phyloP scores from a whole-genome alignment of 306 rosid genomes.

The Medicago ruthenica region DNA sequence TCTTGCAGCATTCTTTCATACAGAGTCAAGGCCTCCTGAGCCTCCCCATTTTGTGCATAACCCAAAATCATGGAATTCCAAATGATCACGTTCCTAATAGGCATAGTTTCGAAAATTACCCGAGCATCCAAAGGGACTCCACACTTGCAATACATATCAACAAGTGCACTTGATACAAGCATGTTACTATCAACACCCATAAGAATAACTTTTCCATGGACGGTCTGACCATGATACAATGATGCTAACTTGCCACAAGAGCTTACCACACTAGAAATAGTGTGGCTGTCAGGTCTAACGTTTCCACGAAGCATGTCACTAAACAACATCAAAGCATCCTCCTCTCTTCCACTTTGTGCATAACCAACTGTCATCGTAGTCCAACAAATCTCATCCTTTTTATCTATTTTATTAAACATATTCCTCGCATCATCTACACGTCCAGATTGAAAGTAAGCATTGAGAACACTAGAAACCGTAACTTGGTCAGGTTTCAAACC shows the following conservation, averaged over 20 bases:
- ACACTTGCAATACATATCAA: constrained; percentile 64
- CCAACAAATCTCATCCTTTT: constrained; percentile 59
- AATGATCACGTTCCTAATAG: constrained; percentile 43
- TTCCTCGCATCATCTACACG: constrained; percentile 48
- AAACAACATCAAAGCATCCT: constrained; percentile 54
- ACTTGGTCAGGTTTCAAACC: constrained; percentile 56
- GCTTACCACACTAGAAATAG: constrained; percentile 56
- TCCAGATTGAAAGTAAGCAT: constrained; percentile 50
- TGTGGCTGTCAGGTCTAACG: constrained; percentile 54
- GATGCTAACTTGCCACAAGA: constrained; percentile 64
- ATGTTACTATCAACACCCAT: constrained; percentile 51
- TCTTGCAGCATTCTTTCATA: constrained; percentile 55
- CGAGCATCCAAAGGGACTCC: constrained; percentile 60
- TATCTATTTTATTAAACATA: constrained; percentile 41
- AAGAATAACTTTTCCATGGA: constrained; percentile 54
- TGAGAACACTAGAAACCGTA: constrained; percentile 53
- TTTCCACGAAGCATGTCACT: constrained; percentile 53
- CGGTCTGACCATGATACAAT: constrained; percentile 50
- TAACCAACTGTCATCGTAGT: constrained; percentile 61
- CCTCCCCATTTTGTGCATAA: constrained; percentile 58
- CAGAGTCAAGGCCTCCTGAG: constrained; percentile 48
- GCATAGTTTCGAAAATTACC: constrained; percentile 51
- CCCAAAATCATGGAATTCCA: constrained; percentile 61
- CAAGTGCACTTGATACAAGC: constrained; percentile 58
- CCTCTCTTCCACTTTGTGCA: constrained; percentile 55